Percentiles rank a stretch among this genome's conserved stretches.
Conservation (phyloP, 768 basidiomycete genomes). For the Termitomyces bulborhizus region DNA sequence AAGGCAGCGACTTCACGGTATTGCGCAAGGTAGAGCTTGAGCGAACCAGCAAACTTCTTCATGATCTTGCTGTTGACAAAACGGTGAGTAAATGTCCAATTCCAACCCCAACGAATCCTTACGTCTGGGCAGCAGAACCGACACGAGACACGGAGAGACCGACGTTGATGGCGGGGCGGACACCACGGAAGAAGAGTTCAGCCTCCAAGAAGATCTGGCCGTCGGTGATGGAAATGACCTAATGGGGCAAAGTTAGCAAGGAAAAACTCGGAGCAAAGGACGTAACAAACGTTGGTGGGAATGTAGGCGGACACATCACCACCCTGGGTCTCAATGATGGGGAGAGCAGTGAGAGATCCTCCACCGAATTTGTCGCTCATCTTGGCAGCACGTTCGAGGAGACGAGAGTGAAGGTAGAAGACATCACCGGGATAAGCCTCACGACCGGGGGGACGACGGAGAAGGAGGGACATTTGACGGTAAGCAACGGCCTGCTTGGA, state of each 20-base stretch:
- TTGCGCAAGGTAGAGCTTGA: slow-evolving; percentile 99
- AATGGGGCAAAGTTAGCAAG: slow-evolving; percentile 9
- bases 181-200: slow-evolving; percentile 99
- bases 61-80: slow-evolving; percentile 76
- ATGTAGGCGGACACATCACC: slow-evolving; percentile 99
- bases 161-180: slow-evolving; percentile 99
- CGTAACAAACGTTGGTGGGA: slow-evolving; percentile 70
- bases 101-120: slow-evolving; percentile 24
- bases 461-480: slow-evolving; percentile 99
- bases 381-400: slow-evolving; percentile 99
- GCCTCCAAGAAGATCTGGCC: slow-evolving; percentile 99
- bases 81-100: neutral
- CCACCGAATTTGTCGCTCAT: slow-evolving; percentile 99
- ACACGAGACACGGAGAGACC: slow-evolving; percentile 99
- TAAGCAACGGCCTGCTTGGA: slow-evolving; percentile 99
- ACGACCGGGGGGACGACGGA: slow-evolving; percentile 99
- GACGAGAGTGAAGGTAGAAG: slow-evolving; percentile 99
- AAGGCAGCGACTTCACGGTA: slow-evolving; percentile 99
- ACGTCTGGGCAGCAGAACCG: slow-evolving; percentile 99
- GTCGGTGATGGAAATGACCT: slow-evolving; percentile 99
- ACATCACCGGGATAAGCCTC: slow-evolving; percentile 99
- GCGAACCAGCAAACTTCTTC: slow-evolving; percentile 99
- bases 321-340: slow-evolving; percentile 99
- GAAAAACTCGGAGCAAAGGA: neutral
- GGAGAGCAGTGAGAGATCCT: slow-evolving; percentile 96